phyloP scores from a whole-genome alignment of 2,329 filamentous ascomycete species.

The Pseudogymnoascus sp. region DNA sequence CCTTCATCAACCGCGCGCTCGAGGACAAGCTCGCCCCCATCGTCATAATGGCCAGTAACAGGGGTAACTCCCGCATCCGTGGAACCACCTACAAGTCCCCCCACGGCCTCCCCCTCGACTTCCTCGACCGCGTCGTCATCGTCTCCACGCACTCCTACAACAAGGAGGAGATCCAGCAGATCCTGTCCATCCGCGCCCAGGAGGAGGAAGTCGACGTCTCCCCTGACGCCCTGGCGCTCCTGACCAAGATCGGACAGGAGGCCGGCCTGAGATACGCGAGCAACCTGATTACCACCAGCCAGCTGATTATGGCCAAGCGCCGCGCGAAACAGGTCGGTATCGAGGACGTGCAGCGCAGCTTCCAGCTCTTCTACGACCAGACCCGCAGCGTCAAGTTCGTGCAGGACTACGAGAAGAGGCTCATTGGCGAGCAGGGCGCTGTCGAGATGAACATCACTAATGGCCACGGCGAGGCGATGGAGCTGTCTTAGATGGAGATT shows the following conservation, averaged over 20 bases:
- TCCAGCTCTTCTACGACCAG: conserved; percentile 89
- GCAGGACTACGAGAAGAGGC: conserved; percentile 78
- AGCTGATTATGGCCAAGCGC: conserved; percentile 80
- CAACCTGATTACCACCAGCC: conserved; percentile 92
- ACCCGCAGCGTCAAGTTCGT: conserved; percentile 86
- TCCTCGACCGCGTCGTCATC: conserved; percentile 92
- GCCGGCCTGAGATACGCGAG: conserved; percentile 91
- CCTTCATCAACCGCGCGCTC: conserved; percentile 93
- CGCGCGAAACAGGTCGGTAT: conserved; percentile 76
- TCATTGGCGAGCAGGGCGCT: conserved; percentile 80
- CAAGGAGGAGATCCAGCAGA: conserved; percentile 82
- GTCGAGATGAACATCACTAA: conserved; percentile 62
- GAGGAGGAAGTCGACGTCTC: conserved; percentile 94
- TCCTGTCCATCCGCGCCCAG: conserved; percentile 83
- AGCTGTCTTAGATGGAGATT: conserved; percentile 33
- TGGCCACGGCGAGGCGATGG: conserved; percentile 62
- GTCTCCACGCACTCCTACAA: conserved; percentile 86
- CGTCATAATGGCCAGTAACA: conserved; percentile 98
- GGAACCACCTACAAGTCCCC: conserved; percentile 91
- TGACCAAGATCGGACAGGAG: conserved; percentile 94
- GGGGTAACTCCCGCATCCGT: conserved; percentile 83
- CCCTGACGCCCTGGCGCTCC: conserved; percentile 79
- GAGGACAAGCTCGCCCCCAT: conserved; percentile 93
- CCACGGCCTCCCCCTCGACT: conserved; percentile 90
- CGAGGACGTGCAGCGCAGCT: conserved; percentile 88